These are phyloP conservation scores for Chaetomiaceae sp. DNA, from an alignment of 2,329 filamentous ascomycete species.

Conservation along the genomic window DNA sequence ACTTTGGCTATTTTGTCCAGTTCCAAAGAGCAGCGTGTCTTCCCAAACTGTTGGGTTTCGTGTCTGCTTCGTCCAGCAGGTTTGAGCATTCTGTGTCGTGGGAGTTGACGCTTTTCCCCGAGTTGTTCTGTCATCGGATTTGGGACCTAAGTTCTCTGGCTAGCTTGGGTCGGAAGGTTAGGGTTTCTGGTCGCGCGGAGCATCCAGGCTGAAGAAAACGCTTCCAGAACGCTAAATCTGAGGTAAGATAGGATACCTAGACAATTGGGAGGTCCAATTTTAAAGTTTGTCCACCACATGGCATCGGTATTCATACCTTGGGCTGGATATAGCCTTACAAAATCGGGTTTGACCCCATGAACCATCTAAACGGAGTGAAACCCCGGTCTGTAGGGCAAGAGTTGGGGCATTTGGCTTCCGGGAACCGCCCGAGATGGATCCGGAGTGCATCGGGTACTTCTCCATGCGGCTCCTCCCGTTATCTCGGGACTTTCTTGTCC, in stretches of 20 bases:
- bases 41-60: too few species aligned
- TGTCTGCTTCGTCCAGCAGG: too few species aligned
- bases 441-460: slow-evolving; percentile 6
- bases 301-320: not conserved
- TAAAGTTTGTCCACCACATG: not conserved
- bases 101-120: too few species aligned
- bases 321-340: slow-evolving; percentile 13
- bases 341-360: slow-evolving; percentile 6
- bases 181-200: not conserved
- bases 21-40: too few species aligned
- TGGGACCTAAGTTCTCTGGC: too few species aligned
- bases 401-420: slow-evolving; percentile 4
- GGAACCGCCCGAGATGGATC: slow-evolving; percentile 11
- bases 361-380: slow-evolving; percentile 8
- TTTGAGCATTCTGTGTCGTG: too few species aligned
- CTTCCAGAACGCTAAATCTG: not conserved
- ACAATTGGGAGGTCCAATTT: not conserved
- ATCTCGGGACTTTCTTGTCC: slow-evolving; percentile 13
- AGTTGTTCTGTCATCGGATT: too few species aligned
- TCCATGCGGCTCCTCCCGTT: slow-evolving; percentile 24
- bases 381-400: slow-evolving; percentile 4
- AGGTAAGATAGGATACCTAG: not conserved
- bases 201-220: not conserved
- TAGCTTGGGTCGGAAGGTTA: too few species aligned
- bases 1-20: too few species aligned